These are phyloP conservation scores for Yamadazyma friedrichii DNA, from an alignment of 1,139 yeast genomes.

Conservation along the genomic window DNA sequence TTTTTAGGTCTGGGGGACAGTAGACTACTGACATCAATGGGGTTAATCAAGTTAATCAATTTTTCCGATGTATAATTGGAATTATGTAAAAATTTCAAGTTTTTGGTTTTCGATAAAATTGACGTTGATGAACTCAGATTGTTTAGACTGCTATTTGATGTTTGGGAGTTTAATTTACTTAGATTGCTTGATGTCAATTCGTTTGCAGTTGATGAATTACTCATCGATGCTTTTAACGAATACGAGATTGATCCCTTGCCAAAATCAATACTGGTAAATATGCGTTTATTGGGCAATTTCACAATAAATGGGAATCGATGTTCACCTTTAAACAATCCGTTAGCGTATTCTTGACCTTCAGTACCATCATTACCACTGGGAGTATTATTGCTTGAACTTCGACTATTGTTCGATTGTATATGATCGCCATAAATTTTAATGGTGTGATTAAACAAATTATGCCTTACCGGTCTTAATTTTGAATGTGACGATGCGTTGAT, in stretches of 20 bases:
- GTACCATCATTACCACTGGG: slow-evolving; percentile 12
- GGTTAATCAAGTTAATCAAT: slow-evolving; percentile 60
- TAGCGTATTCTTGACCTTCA: slow-evolving; percentile 23
- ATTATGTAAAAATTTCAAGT: slow-evolving; percentile 22
- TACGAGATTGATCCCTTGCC: slow-evolving; percentile 85
- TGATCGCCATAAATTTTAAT: slow-evolving; percentile 64
- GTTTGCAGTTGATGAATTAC: slow-evolving; percentile 20
- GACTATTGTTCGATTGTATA: neutral
- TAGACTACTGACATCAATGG: slow-evolving; percentile 67
- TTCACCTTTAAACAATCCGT: slow-evolving; percentile 72
- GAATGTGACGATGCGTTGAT: slow-evolving; percentile 52
- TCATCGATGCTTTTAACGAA: slow-evolving; percentile 55
- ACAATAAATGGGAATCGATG: slow-evolving; percentile 86
- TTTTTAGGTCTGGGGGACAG: slow-evolving; percentile 69
- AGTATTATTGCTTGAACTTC: slow-evolving; percentile 6
- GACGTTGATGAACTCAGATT: slow-evolving; percentile 5
- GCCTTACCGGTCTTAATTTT: slow-evolving; percentile 50
- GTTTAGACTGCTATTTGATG: slow-evolving; percentile 9
- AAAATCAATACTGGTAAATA: slow-evolving; percentile 75
- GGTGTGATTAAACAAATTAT: slow-evolving; percentile 61
- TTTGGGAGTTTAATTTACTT: slow-evolving; percentile 7
- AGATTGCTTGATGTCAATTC: slow-evolving; percentile 10
- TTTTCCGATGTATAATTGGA: slow-evolving; percentile 51
- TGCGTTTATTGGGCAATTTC: slow-evolving; percentile 66
- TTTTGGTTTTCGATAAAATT: slow-evolving; percentile 23